These are phyloP conservation scores for Candida dajiaensis DNA, from an alignment of 805 yeast genomes.

Conservation along the genomic window DNA sequence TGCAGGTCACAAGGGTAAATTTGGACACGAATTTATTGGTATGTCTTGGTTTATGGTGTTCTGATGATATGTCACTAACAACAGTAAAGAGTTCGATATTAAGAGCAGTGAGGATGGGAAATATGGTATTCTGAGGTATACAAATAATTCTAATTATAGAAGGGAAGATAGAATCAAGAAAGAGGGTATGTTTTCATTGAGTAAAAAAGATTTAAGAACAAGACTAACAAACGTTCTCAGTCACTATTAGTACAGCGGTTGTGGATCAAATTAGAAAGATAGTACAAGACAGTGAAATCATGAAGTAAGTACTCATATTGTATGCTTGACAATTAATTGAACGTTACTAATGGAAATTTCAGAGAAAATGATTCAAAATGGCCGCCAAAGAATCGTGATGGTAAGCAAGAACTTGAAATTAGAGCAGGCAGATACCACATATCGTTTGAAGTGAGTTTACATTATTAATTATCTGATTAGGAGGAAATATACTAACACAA, in stretches of 20 bases:
- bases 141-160: conserved; percentile 41
- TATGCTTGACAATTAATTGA: neutral
- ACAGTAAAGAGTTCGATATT: conserved; percentile 29
- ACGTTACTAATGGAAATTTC: too few species aligned
- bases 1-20: conserved; percentile 37
- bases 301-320: conserved; percentile 9
- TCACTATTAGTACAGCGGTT: conserved; percentile 29
- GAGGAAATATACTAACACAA: neutral
- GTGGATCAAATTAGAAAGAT: conserved; percentile 29
- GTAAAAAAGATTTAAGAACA: neutral
- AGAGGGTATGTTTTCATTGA: conserved; percentile 20
- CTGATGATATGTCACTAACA: neutral
- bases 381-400: conserved; percentile 35
- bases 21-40: conserved; percentile 42
- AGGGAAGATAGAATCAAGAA: conserved; percentile 36
- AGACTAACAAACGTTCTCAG: conserved; percentile 8
- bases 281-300: conserved; percentile 33
- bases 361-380: conserved; percentile 33
- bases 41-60: neutral
- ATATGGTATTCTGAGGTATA: conserved; percentile 31
- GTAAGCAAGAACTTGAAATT: conserved; percentile 37
- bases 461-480: too few species aligned
- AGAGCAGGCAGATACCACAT: conserved; percentile 30
- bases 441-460: conserved; percentile 25
- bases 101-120: conserved; percentile 24